These are phyloP conservation scores for Trichoderma breve DNA, from an alignment of 2,329 filamentous ascomycete species.

Conservation along the genomic window DNA sequence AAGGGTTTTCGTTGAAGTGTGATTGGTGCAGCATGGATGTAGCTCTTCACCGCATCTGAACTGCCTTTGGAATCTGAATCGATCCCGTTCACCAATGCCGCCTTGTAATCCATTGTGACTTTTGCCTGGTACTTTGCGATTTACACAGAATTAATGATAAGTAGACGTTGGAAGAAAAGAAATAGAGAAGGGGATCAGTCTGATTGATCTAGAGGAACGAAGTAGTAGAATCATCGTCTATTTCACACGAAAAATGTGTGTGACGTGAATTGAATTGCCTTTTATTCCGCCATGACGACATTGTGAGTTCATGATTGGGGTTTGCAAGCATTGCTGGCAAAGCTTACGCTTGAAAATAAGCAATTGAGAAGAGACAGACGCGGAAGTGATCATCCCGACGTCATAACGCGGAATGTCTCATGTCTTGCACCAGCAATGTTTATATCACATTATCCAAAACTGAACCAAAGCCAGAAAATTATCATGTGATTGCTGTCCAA, in stretches of 20 bases:
- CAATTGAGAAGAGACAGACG: not conserved
- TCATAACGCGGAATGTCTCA: not conserved
- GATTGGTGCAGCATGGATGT: constrained; percentile 24
- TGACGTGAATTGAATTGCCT: not conserved
- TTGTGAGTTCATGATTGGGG: constrained; percentile 3
- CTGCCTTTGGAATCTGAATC: not conserved
- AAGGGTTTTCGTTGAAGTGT: constrained; percentile 32
- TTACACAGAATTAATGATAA: not conserved
- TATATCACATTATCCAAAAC: not conserved
- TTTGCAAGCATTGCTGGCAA: not conserved
- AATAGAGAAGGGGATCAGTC: not conserved
- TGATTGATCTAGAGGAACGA: not conserved
- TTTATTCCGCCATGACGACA: constrained; percentile 1
- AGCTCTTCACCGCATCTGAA: constrained; percentile 9
- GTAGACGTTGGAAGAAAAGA: not conserved
- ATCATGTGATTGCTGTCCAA: not conserved
- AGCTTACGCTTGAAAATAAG: not conserved
- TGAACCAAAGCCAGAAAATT: not conserved
- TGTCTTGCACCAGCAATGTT: not conserved
- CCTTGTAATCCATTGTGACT: constrained; percentile 8
- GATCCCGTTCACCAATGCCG: constrained; percentile 1
- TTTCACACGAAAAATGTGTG: not conserved
- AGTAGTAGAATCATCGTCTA: not conserved
- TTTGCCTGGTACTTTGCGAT: not conserved
- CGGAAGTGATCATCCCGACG: constrained; percentile 4